Evolutionary conservation across 1,284 basidiomycete species (phyloP).

Genomic region (Papiliotrema flavescens): DNA sequence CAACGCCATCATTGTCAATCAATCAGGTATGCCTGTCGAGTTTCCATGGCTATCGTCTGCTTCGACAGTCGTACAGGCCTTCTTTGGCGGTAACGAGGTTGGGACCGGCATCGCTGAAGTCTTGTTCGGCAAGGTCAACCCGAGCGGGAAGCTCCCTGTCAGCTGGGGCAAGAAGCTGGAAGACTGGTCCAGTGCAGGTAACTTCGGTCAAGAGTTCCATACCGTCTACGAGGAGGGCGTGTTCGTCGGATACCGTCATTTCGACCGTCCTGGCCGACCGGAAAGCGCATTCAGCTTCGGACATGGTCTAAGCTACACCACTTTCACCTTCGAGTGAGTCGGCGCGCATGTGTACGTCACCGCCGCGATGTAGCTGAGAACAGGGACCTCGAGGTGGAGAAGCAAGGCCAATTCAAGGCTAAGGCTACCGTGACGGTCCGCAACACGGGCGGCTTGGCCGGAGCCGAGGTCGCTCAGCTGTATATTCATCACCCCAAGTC

Average conservation of each 20-base stretch:
- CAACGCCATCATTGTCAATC: constrained; percentile 57
- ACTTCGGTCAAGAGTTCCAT: background rate
- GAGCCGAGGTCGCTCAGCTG: constrained; percentile 25
- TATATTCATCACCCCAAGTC: constrained; percentile 14
- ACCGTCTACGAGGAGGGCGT: constrained; percentile 15
- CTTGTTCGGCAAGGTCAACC: constrained; percentile 57
- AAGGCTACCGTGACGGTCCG: constrained; percentile 21
- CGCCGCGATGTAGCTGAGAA: background rate
- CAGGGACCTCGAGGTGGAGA: constrained; percentile 8
- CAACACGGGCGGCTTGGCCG: constrained; percentile 19
- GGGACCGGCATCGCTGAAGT: constrained; percentile 47
- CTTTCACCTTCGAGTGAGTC: constrained; percentile 49
- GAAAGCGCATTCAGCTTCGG: constrained; percentile 56
- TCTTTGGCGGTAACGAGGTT: constrained; percentile 59
- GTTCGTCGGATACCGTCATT: constrained; percentile 13
- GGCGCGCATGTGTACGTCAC: background rate
- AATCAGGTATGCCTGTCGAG: constrained; percentile 51
- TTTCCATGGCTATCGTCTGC: constrained; percentile 57
- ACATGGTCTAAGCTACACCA: constrained; percentile 54
- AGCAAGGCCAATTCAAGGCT: constrained; percentile 6
- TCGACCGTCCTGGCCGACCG: background rate
- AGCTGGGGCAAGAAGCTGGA: constrained; percentile 50
- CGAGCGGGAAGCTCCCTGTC: constrained; percentile 54
- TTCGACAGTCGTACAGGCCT: constrained; percentile 55
- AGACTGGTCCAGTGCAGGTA: constrained; percentile 7